These are phyloP conservation scores for Neurospora sp. DNA, from an alignment of 495 filamentous ascomycete genomes.

Conservation along the genomic window DNA sequence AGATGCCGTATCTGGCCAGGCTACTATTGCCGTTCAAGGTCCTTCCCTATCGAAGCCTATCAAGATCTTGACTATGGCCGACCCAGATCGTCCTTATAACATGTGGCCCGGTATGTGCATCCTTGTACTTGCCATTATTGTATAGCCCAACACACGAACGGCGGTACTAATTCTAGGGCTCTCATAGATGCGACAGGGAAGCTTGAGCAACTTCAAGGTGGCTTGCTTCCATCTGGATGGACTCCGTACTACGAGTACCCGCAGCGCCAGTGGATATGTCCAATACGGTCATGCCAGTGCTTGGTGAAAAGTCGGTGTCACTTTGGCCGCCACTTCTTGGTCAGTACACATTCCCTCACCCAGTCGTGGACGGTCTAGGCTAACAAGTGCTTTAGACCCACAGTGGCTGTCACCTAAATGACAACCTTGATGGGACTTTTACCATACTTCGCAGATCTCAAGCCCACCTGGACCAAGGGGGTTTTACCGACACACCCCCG, in stretches of 20 bases:
- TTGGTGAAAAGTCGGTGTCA: background rate
- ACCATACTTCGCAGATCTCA: background rate
- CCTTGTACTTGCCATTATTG: background rate
- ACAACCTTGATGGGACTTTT: background rate
- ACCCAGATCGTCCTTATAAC: conserved; percentile 18
- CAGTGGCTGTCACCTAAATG: background rate
- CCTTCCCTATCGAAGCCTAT: background rate
- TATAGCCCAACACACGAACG: background rate
- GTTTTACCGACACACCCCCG: background rate
- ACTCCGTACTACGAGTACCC: background rate
- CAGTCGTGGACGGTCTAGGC: background rate
- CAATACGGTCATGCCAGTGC: conserved; percentile 1
- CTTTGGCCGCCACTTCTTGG: background rate
- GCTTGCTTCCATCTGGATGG: conserved; percentile 15
- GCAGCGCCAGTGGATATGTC: background rate
- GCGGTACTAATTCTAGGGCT: background rate
- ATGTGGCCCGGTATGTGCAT: conserved; percentile 18
- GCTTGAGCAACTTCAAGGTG: conserved; percentile 2
- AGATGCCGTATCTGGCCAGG: background rate
- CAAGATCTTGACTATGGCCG: conserved; percentile 5
- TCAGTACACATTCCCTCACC: background rate
- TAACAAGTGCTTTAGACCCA: background rate
- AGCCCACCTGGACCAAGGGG: background rate
- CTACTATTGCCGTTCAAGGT: background rate
- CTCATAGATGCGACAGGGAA: conserved; percentile 3